Evolutionary conservation across 2,329 filamentous ascomycete genomes (phyloP).

Genomic region (Purpureocillium lavendulum): DNA sequence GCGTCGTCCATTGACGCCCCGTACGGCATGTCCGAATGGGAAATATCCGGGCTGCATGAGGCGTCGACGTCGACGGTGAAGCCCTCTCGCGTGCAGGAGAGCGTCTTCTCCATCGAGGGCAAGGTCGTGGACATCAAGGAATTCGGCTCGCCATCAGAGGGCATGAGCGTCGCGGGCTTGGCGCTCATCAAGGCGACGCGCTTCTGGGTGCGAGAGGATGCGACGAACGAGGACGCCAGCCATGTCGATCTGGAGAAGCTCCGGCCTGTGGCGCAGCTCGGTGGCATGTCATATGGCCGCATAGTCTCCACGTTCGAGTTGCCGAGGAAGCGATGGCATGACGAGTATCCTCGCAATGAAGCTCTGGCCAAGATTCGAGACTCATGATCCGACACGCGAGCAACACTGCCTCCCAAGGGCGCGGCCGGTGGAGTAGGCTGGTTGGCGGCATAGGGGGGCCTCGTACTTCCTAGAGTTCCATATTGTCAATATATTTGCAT

Average conservation of each 20-base stretch:
- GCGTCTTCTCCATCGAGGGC: slow-evolving; percentile 17
- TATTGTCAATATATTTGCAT: too few relatives aligned
- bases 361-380: too few relatives aligned
- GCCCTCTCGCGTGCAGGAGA: slow-evolving; percentile 16
- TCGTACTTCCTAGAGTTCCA: too few relatives aligned
- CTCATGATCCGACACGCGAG: too few relatives aligned
- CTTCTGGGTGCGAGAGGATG: slow-evolving; percentile 20
- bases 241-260: slow-evolving; percentile 14
- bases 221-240: slow-evolving; percentile 12
- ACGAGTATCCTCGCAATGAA: slow-evolving; percentile 1
- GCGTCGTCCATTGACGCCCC: slow-evolving; percentile 66
- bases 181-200: slow-evolving; percentile 18
- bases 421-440: too few relatives aligned
- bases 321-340: slow-evolving; percentile 14
- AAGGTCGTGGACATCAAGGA: slow-evolving; percentile 19
- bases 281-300: slow-evolving; percentile 16
- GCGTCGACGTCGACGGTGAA: slow-evolving; percentile 14
- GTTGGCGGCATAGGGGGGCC: too few relatives aligned
- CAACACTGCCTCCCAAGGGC: too few relatives aligned
- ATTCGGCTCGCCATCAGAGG: slow-evolving; percentile 10
- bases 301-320: slow-evolving; percentile 16
- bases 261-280: slow-evolving; percentile 14
- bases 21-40: slow-evolving; percentile 67
- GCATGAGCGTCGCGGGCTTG: slow-evolving; percentile 14
- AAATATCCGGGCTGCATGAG: slow-evolving; percentile 45